A percentile compares a stretch with the other conserved stretches of the same genome.
Conservation (phyloP, 495 filamentous ascomycete genomes). For the Xylaria longipes region DNA sequence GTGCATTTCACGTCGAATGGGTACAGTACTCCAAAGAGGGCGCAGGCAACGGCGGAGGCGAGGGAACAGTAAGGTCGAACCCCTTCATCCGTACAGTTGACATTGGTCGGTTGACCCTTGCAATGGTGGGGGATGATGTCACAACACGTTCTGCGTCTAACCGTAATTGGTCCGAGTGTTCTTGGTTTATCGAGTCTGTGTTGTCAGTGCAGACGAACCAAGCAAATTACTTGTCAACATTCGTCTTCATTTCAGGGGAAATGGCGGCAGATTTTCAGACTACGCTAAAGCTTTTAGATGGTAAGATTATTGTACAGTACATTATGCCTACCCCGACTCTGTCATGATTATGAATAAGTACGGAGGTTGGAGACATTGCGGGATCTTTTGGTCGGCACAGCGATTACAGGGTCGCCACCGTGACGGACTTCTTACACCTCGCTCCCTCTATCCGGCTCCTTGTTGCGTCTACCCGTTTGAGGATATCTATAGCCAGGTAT, state of each 20-base stretch:
- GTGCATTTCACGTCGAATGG: neutral
- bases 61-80: neutral
- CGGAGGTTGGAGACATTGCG: neutral
- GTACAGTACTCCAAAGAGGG: neutral
- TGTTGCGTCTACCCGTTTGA: neutral
- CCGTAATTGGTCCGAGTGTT: neutral
- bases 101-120: conserved; percentile 9
- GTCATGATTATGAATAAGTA: neutral
- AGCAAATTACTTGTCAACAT: neutral
- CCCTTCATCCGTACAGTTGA: neutral
- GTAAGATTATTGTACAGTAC: neutral
- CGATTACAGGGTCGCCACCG: too few relatives aligned
- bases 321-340: neutral
- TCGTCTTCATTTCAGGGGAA: neutral
- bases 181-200: conserved; percentile 3
- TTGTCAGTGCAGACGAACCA: neutral
- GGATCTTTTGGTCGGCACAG: neutral
- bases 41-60: neutral
- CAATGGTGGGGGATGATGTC: conserved; percentile 17
- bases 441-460: neutral
- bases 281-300: neutral
- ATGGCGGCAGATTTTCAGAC: neutral
- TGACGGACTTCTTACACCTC: neutral
- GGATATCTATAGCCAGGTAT: neutral
- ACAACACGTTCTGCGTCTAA: neutral